Conservation (phyloP, 2,329 filamentous ascomycete species). For the Bipolaris bicolor region DNA sequence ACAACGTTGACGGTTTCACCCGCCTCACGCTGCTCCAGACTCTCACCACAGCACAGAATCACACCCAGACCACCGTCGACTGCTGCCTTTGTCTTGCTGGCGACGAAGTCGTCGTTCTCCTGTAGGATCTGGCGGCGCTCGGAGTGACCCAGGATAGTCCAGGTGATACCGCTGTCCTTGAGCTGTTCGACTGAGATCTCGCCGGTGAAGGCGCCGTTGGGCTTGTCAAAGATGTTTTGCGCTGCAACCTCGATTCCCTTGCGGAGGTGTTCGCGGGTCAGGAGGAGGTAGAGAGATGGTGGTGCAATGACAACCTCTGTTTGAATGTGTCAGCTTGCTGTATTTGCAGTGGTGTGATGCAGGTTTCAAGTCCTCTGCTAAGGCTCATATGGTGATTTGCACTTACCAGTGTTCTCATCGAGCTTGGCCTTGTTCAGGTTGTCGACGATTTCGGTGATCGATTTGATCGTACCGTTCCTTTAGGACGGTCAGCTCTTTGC, state of each 20-base stretch:
- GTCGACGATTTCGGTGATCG: slow-evolving; percentile 88
- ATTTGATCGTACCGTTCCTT: slow-evolving; percentile 92
- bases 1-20: slow-evolving; percentile 85
- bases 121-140: slow-evolving; percentile 90
- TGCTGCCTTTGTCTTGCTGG: slow-evolving; percentile 92
- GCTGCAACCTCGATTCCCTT: slow-evolving; percentile 82
- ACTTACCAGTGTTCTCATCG: slow-evolving; percentile 72
- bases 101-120: slow-evolving; percentile 82
- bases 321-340: slow-evolving; percentile 11
- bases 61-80: slow-evolving; percentile 85
- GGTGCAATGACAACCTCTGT: slow-evolving; percentile 94
- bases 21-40: slow-evolving; percentile 86
- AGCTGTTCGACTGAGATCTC: slow-evolving; percentile 94
- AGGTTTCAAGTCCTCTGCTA: not conserved
- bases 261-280: slow-evolving; percentile 79
- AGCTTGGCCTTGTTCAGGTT: slow-evolving; percentile 87
- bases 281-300: slow-evolving; percentile 86
- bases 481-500: slow-evolving; percentile 26
- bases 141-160: slow-evolving; percentile 92
- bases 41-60: slow-evolving; percentile 98
- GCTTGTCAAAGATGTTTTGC: slow-evolving; percentile 98
- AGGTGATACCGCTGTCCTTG: slow-evolving; percentile 84
- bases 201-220: slow-evolving; percentile 94
- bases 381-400: not conserved
- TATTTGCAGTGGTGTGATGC: slow-evolving; percentile 6